Percentiles rank a stretch among this genome's conserved stretches.
These are phyloP conservation scores for Babesia sp. DNA, from an alignment of 169 alveolate genomes.

Conservation along the genomic window DNA sequence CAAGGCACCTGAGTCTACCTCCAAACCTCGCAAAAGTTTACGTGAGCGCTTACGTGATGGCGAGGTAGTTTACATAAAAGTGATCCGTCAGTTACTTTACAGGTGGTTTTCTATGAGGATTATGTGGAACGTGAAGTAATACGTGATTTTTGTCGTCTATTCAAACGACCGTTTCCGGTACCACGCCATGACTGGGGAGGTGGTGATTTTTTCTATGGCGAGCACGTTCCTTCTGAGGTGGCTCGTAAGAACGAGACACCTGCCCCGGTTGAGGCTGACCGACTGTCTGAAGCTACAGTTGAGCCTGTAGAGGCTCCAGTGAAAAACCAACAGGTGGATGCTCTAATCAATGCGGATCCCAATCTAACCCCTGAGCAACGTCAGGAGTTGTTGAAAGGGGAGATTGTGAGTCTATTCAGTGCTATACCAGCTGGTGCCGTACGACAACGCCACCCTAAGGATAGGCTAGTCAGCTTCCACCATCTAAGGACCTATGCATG, in stretches of 20 bases:
- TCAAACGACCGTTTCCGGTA: conserved; percentile 40
- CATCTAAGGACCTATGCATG: conserved; percentile 46
- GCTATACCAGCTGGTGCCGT: conserved; percentile 10
- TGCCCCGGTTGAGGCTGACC: background rate
- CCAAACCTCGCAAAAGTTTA: conserved; percentile 50
- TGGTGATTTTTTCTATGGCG: conserved; percentile 48
- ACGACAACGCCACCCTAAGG: conserved; percentile 42
- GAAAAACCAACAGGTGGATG: conserved; percentile 24
- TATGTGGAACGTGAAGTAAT: conserved; percentile 44
- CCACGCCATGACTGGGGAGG: conserved; percentile 70
- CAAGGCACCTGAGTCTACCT: background rate
- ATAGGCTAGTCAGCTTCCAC: conserved; percentile 56
- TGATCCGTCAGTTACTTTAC: background rate
- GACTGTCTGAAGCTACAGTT: background rate
- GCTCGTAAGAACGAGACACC: background rate
- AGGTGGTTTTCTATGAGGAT: conserved; percentile 62
- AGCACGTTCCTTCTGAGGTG: conserved; percentile 4
- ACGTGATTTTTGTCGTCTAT: conserved; percentile 44
- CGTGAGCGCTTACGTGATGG: conserved; percentile 70
- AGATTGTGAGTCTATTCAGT: conserved; percentile 32
- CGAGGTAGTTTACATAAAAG: conserved; percentile 36
- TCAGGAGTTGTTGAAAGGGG: conserved; percentile 52
- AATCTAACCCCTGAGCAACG: conserved; percentile 29
- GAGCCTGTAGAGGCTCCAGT: conserved; percentile 26
- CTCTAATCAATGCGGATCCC: conserved; percentile 14